Conservation (phyloP, 257 asterid genomes). For the Jaltomata sinuosa region DNA sequence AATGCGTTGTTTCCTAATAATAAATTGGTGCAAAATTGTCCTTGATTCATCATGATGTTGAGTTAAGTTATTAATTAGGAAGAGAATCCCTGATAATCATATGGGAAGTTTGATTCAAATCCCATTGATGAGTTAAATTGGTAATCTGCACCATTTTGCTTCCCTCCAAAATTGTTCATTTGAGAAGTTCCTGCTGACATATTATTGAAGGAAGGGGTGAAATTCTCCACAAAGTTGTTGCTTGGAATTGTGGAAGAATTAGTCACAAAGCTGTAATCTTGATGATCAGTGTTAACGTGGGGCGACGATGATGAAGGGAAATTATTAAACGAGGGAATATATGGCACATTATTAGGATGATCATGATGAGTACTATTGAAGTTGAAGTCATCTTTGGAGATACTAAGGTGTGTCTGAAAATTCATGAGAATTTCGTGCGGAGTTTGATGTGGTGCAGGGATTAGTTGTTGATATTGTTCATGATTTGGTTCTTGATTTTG, state of each 20-base stretch:
- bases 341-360: conserved; percentile 17
- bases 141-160: conserved; percentile 11
- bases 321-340: neutral
- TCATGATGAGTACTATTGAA: neutral
- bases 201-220: neutral
- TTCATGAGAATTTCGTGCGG: conserved; percentile 11
- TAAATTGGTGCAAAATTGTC: neutral
- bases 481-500: conserved; percentile 11
- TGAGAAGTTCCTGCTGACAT: neutral
- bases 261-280: conserved; percentile 7
- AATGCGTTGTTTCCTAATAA: neutral
- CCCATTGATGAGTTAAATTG: conserved; percentile 24
- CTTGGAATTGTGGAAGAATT: neutral
- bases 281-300: conserved; percentile 4
- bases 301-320: conserved; percentile 11
- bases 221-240: neutral
- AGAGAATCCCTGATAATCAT: conserved; percentile 19
- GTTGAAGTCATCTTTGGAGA: conserved; percentile 14
- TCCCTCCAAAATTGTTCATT: no score
- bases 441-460: conserved; percentile 2
- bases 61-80: conserved; percentile 1
- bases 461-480: conserved; percentile 4
- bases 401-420: conserved; percentile 36
- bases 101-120: conserved; percentile 31
- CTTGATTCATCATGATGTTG: neutral